Base-by-base conservation (phyloP, 257 asterid genomes). In the Plantago ovata region DNA sequence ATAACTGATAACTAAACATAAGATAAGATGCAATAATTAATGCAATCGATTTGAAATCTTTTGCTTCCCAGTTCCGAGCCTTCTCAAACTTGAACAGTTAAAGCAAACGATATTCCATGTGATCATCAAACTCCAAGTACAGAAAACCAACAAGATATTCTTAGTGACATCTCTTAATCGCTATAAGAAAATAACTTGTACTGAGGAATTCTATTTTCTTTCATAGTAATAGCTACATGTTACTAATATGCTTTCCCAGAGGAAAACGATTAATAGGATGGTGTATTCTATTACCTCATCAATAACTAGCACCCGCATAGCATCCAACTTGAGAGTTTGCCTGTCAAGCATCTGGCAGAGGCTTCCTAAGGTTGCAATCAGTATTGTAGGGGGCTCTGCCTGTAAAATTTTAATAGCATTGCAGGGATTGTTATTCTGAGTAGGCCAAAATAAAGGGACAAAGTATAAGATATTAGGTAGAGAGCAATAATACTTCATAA, bases 331-430 rank as follows among this genome's bases (percentile, higher is more conserved):
- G 38, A 85, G 87, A 74, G 72, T 71, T 21, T 78, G 74, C 74
- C 81, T 88, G 79, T 88, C 95, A 61, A 92, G 84, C 96, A 92
- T 88, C 62, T 70, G 96, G 65, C 79, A 77, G 77, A 92, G 81
- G 64, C 98, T 82, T 64, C 81, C 80, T 75, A 92, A 64, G 67
- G 98, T 92, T 70, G 98, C 94, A 80, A 92, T 79, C 60, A 88
- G 81, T 54, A 92, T 74, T 39, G 79, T 72, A 42, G 98, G 97
- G 68, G 98, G 95, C 66, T 88, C 96, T 44, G 79, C 96, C 95
- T 85, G 80, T 62, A 64, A 28, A 49, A 54, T 55, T 60, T 14
- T 57, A 36, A 46, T 43, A 63, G 61, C 28, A 66, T 61, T 66
- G 65, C 45, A 61, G 46, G 48, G 21, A 41, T 3, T 20, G 46